phyloP scores from a whole-genome alignment of 2,329 filamentous ascomycete genomes.

The Mariannaea sp. region DNA sequence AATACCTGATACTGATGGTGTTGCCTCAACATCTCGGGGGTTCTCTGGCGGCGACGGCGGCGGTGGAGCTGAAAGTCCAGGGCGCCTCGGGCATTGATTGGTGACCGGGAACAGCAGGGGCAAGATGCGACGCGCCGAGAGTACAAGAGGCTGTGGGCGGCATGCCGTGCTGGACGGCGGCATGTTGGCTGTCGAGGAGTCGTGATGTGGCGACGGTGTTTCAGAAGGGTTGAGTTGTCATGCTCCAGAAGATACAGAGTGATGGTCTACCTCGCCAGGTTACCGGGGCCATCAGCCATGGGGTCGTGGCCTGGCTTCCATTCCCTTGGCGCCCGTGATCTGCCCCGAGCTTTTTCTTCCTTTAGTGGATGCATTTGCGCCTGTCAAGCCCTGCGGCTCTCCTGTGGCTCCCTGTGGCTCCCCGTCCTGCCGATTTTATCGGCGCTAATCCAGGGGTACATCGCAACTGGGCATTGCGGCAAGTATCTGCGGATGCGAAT shows the following conservation, averaged over 20 bases:
- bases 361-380: slow-evolving; percentile 9
- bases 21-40: slow-evolving; percentile 12
- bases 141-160: slow-evolving; percentile 24
- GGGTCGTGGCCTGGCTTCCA: not conserved
- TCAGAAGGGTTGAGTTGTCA: slow-evolving; percentile 37
- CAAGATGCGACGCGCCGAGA: slow-evolving; percentile 36
- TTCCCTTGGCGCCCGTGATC: slow-evolving; percentile 15
- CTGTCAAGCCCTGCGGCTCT: not conserved
- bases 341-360: not conserved
- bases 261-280: no score
- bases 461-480: no score
- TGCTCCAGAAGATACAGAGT: slow-evolving; percentile 30
- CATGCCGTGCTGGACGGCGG: slow-evolving; percentile 16
- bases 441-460: slow-evolving; percentile 12
- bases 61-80: slow-evolving; percentile 28
- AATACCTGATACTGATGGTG: slow-evolving; percentile 16
- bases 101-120: slow-evolving; percentile 19
- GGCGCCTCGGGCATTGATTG: slow-evolving; percentile 28
- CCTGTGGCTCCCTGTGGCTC: slow-evolving; percentile 4
- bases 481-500: no score
- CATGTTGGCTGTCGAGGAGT: slow-evolving; percentile 22
- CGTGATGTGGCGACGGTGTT: slow-evolving; percentile 36
- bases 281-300: no score
- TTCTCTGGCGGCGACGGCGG: slow-evolving; percentile 28
- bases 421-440: slow-evolving; percentile 8